Evolutionary conservation across 2,329 filamentous ascomycete genomes (phyloP), one percentile per base, ranked within the genome.

Genomic region (Paraconiothyrium sp.): DNA sequence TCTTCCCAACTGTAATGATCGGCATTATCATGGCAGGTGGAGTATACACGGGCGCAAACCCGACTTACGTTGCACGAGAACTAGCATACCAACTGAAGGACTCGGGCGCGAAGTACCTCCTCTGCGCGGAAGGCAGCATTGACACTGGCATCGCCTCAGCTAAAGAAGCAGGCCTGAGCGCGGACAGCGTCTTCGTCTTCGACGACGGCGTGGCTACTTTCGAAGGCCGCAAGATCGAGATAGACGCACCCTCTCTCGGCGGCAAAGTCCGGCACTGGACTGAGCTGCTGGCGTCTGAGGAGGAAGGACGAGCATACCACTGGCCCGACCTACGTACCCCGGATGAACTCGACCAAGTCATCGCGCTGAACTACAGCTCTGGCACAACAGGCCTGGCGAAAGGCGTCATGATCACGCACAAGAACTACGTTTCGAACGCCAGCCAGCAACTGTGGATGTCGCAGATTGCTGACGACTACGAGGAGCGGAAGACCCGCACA

Each of bases 311-410:
- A 2, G 72, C 71, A 2, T 94, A 90, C 75, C 77, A 80, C 51
- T 95, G 92, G 92, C 75, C 85, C 16, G 84, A 89, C 60, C 84
- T 83, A 51, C 71, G 82, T 0, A 76, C 79, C 0, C 81, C 85
- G 44, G 79, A 86, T 1, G 83, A 83, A 60, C 76, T 79, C 27
- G 68, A 84, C 58, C 83, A 84, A 5, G 86, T 87, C 1, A 87
- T 90, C 67, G 89, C 88, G 7, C 85, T 96, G 64, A 95, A 96
- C 77, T 96, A 94, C 79, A 91, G 88, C 66, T 90, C 86, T 34
- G 88, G 92, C 11, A 94, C 91, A 1, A 96, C 93, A 2, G 92
- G 93, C 7, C 84, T 93, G 4, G 92, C 92, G 10, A 96, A 96
- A 76, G 93, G 93, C 11, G 92, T 95, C 14, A 88, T 91, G 78